Evolutionary conservation across 2,329 filamentous ascomycete genomes (phyloP).

Genomic region (Trichoderma arundinaceum): DNA sequence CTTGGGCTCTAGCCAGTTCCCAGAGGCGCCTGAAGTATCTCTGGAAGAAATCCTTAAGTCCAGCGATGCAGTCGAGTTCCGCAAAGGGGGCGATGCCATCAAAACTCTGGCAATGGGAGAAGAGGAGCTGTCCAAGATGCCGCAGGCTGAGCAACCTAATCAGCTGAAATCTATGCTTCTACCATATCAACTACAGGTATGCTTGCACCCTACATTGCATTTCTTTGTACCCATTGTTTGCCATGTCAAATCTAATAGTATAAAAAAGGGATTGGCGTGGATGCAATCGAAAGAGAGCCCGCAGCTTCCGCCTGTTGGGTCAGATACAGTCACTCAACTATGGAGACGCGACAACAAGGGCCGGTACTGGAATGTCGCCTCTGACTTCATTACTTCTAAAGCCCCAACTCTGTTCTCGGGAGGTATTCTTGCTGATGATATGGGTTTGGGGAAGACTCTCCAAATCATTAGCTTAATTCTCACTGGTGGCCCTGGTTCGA

Average conservation of each 20-base stretch:
- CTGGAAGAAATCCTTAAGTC: conserved; percentile 68
- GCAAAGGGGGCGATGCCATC: conserved; percentile 66
- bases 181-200: conserved; percentile 74
- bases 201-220: conserved; percentile 16
- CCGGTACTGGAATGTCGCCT: conserved; percentile 65
- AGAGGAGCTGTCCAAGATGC: conserved; percentile 71
- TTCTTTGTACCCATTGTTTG: not conserved
- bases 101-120: conserved; percentile 76
- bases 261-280: conserved; percentile 75
- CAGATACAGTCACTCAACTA: conserved; percentile 70
- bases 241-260: not conserved
- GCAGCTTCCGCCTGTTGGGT: conserved; percentile 62
- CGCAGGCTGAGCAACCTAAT: conserved; percentile 71
- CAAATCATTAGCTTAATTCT: conserved; percentile 83
- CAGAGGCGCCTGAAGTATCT: conserved; percentile 49
- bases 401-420: conserved; percentile 73
- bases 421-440: conserved; percentile 85
- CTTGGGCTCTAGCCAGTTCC: conserved; percentile 38
- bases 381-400: conserved; percentile 63
- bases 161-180: conserved; percentile 70
- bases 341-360: conserved; percentile 66
- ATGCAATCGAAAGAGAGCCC: conserved; percentile 78
- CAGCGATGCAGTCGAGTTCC: conserved; percentile 71
- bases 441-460: conserved; percentile 90
- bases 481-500: conserved; percentile 61